phyloP scores from a whole-genome alignment of 2,329 filamentous ascomycete genomes.

The Exophiala oligosperma region DNA sequence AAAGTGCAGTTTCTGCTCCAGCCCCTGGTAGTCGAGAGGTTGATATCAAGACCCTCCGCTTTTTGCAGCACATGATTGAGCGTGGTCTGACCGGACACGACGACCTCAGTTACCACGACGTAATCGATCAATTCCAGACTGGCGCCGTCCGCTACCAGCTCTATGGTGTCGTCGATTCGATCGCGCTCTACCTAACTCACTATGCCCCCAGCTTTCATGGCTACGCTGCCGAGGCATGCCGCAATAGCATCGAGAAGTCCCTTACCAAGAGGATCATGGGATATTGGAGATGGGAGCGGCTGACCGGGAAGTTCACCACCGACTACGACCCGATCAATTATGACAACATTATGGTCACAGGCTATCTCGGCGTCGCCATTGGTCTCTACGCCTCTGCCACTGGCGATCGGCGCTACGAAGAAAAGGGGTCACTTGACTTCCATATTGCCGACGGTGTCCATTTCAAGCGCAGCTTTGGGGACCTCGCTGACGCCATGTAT shows the following conservation, averaged over 20 bases:
- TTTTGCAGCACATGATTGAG: slow-evolving; percentile 18
- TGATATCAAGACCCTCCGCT: slow-evolving; percentile 13
- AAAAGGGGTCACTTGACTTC: too few relatives aligned
- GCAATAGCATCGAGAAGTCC: slow-evolving; percentile 20
- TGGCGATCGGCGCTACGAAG: slow-evolving; percentile 11
- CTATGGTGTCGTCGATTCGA: slow-evolving; percentile 10
- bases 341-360: slow-evolving; percentile 24
- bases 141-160: slow-evolving; percentile 21
- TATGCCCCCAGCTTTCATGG: slow-evolving; percentile 22
- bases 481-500: slow-evolving; percentile 9
- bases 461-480: neutral
- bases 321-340: slow-evolving; percentile 21
- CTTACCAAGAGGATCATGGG: slow-evolving; percentile 19
- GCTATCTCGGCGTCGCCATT: slow-evolving; percentile 18
- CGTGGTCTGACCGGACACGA: slow-evolving; percentile 16
- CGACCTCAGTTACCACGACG: slow-evolving; percentile 23
- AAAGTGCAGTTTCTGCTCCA: neutral
- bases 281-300: slow-evolving; percentile 21
- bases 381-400: slow-evolving; percentile 21
- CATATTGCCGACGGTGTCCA: too few relatives aligned
- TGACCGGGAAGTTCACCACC: slow-evolving; percentile 22
- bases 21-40: slow-evolving; percentile 17
- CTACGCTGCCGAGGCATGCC: slow-evolving; percentile 14
- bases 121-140: slow-evolving; percentile 24
- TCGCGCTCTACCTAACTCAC: slow-evolving; percentile 16